phyloP scores from a whole-genome alignment of 2,329 filamentous ascomycete genomes.

The Dactylonectria macrodidyma region DNA sequence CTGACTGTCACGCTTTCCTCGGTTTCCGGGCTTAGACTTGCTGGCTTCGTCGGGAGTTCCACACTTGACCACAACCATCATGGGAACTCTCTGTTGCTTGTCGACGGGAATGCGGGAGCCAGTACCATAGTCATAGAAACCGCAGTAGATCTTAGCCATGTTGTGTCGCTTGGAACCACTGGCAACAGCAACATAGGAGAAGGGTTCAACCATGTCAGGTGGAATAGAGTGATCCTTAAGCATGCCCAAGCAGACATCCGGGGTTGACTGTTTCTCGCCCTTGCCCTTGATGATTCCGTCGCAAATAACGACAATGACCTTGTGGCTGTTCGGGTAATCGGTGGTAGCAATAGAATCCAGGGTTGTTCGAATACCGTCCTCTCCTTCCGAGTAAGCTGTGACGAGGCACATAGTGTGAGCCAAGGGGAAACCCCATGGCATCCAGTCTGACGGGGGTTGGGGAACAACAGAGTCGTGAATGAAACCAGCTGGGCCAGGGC shows the following conservation, averaged over 20 bases:
- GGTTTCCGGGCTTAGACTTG: slow-evolving; percentile 92
- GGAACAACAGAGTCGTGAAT: slow-evolving; percentile 97
- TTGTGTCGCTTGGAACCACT: slow-evolving; percentile 98
- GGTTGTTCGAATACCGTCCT: slow-evolving; percentile 91
- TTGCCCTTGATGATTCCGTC: slow-evolving; percentile 98
- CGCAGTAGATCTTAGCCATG: slow-evolving; percentile 98
- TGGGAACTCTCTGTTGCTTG: slow-evolving; percentile 96
- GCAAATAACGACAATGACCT: slow-evolving; percentile 95
- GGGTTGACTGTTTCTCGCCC: slow-evolving; percentile 88
- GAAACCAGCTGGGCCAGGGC: slow-evolving; percentile 89
- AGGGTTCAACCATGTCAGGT: slow-evolving; percentile 87
- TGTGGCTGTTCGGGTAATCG: slow-evolving; percentile 99
- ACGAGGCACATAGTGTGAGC: slow-evolving; percentile 95
- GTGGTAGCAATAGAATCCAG: slow-evolving; percentile 97
- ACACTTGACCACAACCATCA: slow-evolving; percentile 97
- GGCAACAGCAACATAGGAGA: slow-evolving; percentile 96
- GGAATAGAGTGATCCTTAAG: slow-evolving; percentile 90
- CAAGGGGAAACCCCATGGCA: slow-evolving; percentile 95
- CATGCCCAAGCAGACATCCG: slow-evolving; percentile 92
- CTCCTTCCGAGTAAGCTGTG: slow-evolving; percentile 97
- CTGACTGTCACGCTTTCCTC: slow-evolving; percentile 98
- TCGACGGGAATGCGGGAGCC: slow-evolving; percentile 84
- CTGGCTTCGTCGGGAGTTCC: slow-evolving; percentile 89
- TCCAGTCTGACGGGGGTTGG: slow-evolving; percentile 96
- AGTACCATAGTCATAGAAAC: slow-evolving; percentile 96